Evolutionary conservation across 192 early-diverging fungal species (phyloP), one percentile per base, ranked within the genome.

Genomic region (Coemansia sp.): DNA sequence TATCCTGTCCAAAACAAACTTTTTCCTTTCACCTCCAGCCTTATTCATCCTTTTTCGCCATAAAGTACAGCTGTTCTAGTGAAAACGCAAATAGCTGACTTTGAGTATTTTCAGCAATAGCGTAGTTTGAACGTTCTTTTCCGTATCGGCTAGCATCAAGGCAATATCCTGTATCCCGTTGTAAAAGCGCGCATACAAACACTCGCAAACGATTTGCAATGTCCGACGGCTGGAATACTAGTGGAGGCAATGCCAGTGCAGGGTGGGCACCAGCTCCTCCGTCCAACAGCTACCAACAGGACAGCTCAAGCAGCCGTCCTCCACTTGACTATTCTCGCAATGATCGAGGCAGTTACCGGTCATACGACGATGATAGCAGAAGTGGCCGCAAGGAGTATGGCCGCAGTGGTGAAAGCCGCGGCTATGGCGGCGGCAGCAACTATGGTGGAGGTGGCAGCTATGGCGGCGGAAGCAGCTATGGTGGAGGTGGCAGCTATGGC

Each of bases 311-410:
- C 62, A 67, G 57, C 52, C 62, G 64, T 14, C 45, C 66, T n/a
- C 47, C 65, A 12, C 64, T 56, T 43, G 61, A 61, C 64, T 57
- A 70, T 26, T 59, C 71, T 16, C 76, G 76, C 57, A 67, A 62
- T 22, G 76, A 73, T 16, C 76, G 76, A 64, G 86, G 87, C 59
- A 81, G 75, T 67, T 85, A 87, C 57, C 80, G 84, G 50, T 83
- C 85, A 12, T 88, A 88, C 43, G 85, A 86, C 39, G 86, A 88
- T 38, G 71, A 80, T 75, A 86, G 87, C 71, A 77, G 87, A 25
- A 79, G 87, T 27, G 87, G 84, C 39, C 85, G 84, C 77, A 88
- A 86, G 72, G 83, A 84, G 73, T 81, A 75, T 61, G 69, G 71
- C 22, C 37, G 65, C 22, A 45, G 69, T 37, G 61, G 69, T 9